Evolutionary conservation across 352 stramenopile genomes (phyloP).

Genomic region (Globisporangium acanthophoron): DNA sequence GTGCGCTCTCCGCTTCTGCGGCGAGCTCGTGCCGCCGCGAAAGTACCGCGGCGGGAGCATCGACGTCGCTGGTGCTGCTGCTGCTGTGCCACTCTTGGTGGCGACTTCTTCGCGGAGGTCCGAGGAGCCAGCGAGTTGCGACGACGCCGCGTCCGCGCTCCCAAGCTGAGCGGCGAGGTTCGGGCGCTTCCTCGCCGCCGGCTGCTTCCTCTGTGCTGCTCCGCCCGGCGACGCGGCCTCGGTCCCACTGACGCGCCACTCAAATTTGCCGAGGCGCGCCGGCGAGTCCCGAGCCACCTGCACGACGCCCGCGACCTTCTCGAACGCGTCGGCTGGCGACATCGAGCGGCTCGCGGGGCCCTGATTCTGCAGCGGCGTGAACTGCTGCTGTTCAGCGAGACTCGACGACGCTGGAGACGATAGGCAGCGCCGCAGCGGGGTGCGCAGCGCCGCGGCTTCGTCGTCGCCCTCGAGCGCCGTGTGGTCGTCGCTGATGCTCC

Average conservation of each 20-base stretch:
- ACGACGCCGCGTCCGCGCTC: background rate
- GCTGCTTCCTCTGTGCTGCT: background rate
- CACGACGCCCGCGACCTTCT: slow-evolving; percentile 42
- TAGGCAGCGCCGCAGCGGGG: slow-evolving; percentile 30
- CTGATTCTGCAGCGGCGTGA: slow-evolving; percentile 12
- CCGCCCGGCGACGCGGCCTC: background rate
- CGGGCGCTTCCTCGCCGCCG: background rate
- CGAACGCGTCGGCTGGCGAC: slow-evolving; percentile 50
- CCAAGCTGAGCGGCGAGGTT: slow-evolving; percentile 7
- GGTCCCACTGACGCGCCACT: slow-evolving; percentile 31
- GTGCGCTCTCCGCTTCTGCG: slow-evolving; percentile 70
- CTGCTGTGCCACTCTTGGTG: background rate
- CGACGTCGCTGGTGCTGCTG: background rate
- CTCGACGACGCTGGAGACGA: slow-evolving; percentile 18
- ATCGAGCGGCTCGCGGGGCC: slow-evolving; percentile 25
- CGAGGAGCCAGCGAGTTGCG: background rate
- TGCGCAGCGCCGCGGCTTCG: slow-evolving; percentile 22
- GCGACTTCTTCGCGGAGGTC: background rate
- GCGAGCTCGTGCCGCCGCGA: slow-evolving; percentile 32
- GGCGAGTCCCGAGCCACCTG: slow-evolving; percentile 46
- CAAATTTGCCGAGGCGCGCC: slow-evolving; percentile 54
- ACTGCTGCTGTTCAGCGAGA: slow-evolving; percentile 19
- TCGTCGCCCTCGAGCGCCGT: background rate
- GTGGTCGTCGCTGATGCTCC: slow-evolving; percentile 15
- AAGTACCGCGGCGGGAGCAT: slow-evolving; percentile 67